Evolutionary conservation across 2,329 filamentous ascomycete species (phyloP), one percentile per base, ranked within the genome.

Genomic region (Trichoderma brevicompactum): DNA sequence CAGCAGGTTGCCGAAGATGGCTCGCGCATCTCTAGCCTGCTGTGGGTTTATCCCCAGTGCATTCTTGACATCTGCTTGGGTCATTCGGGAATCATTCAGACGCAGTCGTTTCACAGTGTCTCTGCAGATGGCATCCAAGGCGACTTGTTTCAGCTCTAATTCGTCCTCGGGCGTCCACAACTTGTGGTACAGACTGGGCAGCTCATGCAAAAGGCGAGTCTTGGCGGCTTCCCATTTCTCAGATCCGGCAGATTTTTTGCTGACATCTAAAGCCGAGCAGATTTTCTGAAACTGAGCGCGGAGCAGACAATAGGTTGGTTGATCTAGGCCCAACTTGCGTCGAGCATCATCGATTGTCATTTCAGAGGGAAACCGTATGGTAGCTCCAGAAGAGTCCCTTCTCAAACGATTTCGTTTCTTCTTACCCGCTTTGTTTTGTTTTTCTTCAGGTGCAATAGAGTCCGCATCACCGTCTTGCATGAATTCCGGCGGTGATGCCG

Each of bases 51-150:
- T 67, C 0, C 78, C 78, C 12, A 84, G 72, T 1, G 77, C 70
- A 15, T 90, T 91, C 74, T 92, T 94, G 5, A 90, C 91, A 66
- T 93, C 89, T 1, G 87, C 84, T 50, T 94, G 85, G 0, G 87
- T 89, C 83, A 94, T 88, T n/a, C 85, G 82, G 40, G 81, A 83
- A 55, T 87, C 85, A 65, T 87, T 12, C 80, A 86, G 71, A 17
- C 92, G 86, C 81, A 94, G 88, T 19, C 90, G 83, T 77, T 95
- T 95, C 1, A 91, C 94, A 36, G 94, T 90, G 77, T 94, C 91
- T 34, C 87, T 89, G 72, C 90, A 93, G 28, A 96, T 88, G 52
- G 92, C 85, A 74, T 96, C 92, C 5, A 96, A 79, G 0, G 91
- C 90, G 52, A 92, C 80, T 43, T 83, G 83, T 73, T 89, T 91